These are phyloP conservation scores for Suillus fuscotomentosus DNA, from an alignment of 768 basidiomycete genomes.

Conservation along the genomic window DNA sequence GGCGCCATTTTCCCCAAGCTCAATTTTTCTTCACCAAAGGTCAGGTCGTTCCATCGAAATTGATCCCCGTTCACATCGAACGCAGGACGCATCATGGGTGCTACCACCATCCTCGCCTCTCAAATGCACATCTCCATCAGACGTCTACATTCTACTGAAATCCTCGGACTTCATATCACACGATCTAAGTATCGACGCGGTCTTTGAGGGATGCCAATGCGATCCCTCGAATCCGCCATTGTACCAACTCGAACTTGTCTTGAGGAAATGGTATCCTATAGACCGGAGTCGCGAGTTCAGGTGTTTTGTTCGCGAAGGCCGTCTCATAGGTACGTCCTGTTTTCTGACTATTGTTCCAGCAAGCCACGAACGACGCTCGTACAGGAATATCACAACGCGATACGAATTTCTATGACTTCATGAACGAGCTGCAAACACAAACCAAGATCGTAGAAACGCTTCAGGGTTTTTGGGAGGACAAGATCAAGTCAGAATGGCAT, in stretches of 20 bases:
- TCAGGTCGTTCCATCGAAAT: slow-evolving; percentile 27
- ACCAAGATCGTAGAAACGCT: slow-evolving; percentile 52
- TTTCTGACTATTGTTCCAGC: background rate
- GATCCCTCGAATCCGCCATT: slow-evolving; percentile 10
- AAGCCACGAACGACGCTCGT: background rate
- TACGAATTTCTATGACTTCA: slow-evolving; percentile 83
- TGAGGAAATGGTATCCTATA: slow-evolving; percentile 88
- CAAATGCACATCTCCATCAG: too few relatives aligned
- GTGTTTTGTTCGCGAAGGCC: slow-evolving; percentile 23
- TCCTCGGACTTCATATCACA: too few relatives aligned
- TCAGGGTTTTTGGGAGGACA: slow-evolving; percentile 7
- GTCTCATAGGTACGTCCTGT: slow-evolving; percentile 8
- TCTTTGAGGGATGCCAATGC: slow-evolving; percentile 65
- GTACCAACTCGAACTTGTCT: slow-evolving; percentile 78
- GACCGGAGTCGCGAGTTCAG: slow-evolving; percentile 83
- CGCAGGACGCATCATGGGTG: slow-evolving; percentile 34
- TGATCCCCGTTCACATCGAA: background rate
- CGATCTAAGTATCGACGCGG: slow-evolving; percentile 33
- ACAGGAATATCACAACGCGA: slow-evolving; percentile 87
- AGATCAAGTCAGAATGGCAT: slow-evolving; percentile 61
- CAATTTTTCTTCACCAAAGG: slow-evolving; percentile 92
- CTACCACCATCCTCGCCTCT: too few relatives aligned
- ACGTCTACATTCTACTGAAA: too few relatives aligned
- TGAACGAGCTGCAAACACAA: slow-evolving; percentile 61
- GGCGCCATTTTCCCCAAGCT: slow-evolving; percentile 93